Percentiles rank a stretch among this genome's conserved stretches.
Evolutionary conservation across 2,329 filamentous ascomycete genomes (phyloP).

Genomic region (Pseudogymnoascus sp.): DNA sequence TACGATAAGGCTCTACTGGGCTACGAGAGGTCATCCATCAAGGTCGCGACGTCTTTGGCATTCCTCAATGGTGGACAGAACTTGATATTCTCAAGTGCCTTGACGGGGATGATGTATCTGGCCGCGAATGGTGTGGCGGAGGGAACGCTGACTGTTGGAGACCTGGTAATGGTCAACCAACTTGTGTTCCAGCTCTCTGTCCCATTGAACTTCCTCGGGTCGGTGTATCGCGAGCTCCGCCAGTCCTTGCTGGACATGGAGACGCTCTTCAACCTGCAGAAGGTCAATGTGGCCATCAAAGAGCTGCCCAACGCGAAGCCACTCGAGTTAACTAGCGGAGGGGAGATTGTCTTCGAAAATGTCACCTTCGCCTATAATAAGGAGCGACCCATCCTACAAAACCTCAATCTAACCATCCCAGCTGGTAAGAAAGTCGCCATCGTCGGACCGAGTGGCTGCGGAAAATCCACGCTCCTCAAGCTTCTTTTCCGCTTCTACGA

Average conservation of each 20-base stretch:
- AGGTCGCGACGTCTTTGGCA: slow-evolving; percentile 87
- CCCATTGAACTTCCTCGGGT: slow-evolving; percentile 95
- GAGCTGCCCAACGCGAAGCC: slow-evolving; percentile 68
- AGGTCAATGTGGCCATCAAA: slow-evolving; percentile 81
- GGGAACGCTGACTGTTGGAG: slow-evolving; percentile 79
- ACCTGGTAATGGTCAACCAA: slow-evolving; percentile 98
- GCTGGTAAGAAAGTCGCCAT: slow-evolving; percentile 94
- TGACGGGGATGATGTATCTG: slow-evolving; percentile 98
- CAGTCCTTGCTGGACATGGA: slow-evolving; percentile 98
- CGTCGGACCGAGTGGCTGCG: slow-evolving; percentile 90
- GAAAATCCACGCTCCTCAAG: slow-evolving; percentile 87
- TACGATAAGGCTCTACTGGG: slow-evolving; percentile 80
- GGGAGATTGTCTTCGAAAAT: slow-evolving; percentile 89
- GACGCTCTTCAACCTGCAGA: slow-evolving; percentile 93
- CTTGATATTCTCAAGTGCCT: slow-evolving; percentile 87
- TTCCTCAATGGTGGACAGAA: slow-evolving; percentile 94
- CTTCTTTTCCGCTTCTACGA: slow-evolving; percentile 95
- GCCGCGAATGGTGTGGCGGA: slow-evolving; percentile 80
- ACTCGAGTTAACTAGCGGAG: slow-evolving; percentile 64
- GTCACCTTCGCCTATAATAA: slow-evolving; percentile 88
- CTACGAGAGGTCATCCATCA: slow-evolving; percentile 93
- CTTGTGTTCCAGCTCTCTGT: slow-evolving; percentile 97
- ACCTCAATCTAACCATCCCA: slow-evolving; percentile 81
- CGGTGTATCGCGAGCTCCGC: slow-evolving; percentile 88
- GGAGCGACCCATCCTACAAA: slow-evolving; percentile 77